Base-by-base conservation (phyloP, 495 filamentous ascomycete genomes). In the Penicillium egyptiacum region DNA sequence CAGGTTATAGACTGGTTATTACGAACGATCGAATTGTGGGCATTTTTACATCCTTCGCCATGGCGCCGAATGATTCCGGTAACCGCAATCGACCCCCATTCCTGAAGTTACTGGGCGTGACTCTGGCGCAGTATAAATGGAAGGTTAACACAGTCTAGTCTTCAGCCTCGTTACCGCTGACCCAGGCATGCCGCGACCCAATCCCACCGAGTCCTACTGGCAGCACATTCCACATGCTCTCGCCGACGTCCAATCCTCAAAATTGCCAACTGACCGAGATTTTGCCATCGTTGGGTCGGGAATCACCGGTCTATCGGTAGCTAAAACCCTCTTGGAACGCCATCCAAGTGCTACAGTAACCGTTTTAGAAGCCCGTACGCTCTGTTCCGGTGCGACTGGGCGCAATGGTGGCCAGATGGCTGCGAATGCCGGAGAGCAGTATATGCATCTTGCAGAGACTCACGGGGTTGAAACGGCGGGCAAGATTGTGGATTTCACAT, bases 351-450 rank as follows among this genome's bases (percentile, higher is more conserved):
- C 58, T 41, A 69, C 43, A 25, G 57, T 73, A 4, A 64, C 67
- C 1, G 54, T 70, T 3, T 72, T 95, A 4, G 90, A 93, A 75
- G 89, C 90, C 22, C 78, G 90, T 55, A 84, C 91, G 70, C 86
- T 87, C 8, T 92, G 89, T 66, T 91, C 81, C 73, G 90, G 90
- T 6, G 90, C 90, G 14, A 92, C 90, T 7, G 90, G 90, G 1
- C 74, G 89, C 26, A 74, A 74, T 63, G 71, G 71, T 19, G 70
- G 69, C 12, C 70, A 73, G 46, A 64, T 72, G 65, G 68, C 71
- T n/a, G 57, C 68, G 2, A 74, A 70, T 49, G 66, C 56, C 2
- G 71, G 67, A 14, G 71, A 74, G 42, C 65, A 69, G 39, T 74
- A 74, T 46, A 43, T 53, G 42, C 53, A 69, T 60, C 58, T 72